Percentiles rank a stretch among this genome's conserved stretches.
These are phyloP conservation scores for Allodekkera sacchari DNA, from an alignment of 805 yeast species.

Conservation along the genomic window DNA sequence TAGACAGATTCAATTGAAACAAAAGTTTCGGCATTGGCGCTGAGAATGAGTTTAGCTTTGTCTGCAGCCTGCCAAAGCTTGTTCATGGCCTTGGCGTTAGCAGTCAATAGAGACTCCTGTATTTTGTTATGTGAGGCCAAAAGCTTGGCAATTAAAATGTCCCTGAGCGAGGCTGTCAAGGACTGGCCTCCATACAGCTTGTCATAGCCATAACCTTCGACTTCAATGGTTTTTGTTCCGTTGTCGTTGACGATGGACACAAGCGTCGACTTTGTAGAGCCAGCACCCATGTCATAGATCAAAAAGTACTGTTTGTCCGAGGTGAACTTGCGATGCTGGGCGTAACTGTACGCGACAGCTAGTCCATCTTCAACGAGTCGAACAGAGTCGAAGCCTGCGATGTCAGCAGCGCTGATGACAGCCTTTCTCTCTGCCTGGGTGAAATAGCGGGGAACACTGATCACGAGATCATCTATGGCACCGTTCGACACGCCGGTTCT, in stretches of 20 bases:
- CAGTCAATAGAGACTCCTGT: constrained; percentile 20
- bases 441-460: constrained; percentile 73
- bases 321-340: constrained; percentile 39
- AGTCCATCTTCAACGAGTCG: constrained; percentile 82
- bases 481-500: constrained; percentile 42
- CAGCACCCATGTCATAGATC: constrained; percentile 89
- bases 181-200: constrained; percentile 66
- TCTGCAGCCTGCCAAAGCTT: constrained; percentile 79
- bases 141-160: constrained; percentile 54
- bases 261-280: constrained; percentile 82
- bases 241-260: constrained; percentile 46
- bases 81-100: constrained; percentile 51
- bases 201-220: constrained; percentile 68
- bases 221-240: constrained; percentile 39
- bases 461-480: constrained; percentile 54
- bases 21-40: constrained; percentile 80
- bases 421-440: constrained; percentile 60
- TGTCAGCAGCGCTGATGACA: constrained; percentile 58
- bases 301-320: constrained; percentile 50
- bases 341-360: constrained; percentile 83
- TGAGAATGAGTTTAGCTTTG: constrained; percentile 75
- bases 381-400: constrained; percentile 58
- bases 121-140: constrained; percentile 17
- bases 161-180: constrained; percentile 59
- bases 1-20: constrained; percentile 68